phyloP scores from a whole-genome alignment of 371 early-diverging fungal species.

The Neoconidiobolus thromboides region DNA sequence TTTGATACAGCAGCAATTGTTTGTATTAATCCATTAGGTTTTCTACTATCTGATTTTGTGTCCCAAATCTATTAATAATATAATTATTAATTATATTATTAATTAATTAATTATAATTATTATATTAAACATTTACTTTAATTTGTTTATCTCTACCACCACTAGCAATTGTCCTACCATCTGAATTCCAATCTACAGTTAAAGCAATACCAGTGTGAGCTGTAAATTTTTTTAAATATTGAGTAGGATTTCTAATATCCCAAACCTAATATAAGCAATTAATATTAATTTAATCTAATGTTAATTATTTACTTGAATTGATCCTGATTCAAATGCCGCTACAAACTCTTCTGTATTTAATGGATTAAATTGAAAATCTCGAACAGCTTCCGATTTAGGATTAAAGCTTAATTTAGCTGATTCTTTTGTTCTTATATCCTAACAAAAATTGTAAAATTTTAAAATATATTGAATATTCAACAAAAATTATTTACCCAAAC shows the following conservation, averaged over 20 bases:
- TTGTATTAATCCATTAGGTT: constrained; percentile 39
- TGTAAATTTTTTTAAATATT: constrained; percentile 44
- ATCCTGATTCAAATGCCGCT: constrained; percentile 76
- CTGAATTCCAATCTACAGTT: constrained; percentile 65
- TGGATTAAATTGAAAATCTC: constrained; percentile 73
- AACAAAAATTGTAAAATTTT: background rate
- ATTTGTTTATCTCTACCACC: constrained; percentile 71
- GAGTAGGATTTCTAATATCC: constrained; percentile 50
- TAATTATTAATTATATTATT: background rate
- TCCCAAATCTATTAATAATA: constrained; percentile 45
- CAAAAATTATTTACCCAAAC: constrained; percentile 37
- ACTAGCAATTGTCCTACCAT: constrained; percentile 52
- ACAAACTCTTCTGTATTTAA: constrained; percentile 38
- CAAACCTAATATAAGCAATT: constrained; percentile 29
- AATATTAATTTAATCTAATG: background rate
- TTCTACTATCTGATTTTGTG: constrained; percentile 39
- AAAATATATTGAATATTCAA: constrained; percentile 14
- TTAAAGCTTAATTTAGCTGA: constrained; percentile 36
- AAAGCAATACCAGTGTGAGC: constrained; percentile 63
- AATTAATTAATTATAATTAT: background rate
- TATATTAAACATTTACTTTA: constrained; percentile 23
- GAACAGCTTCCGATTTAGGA: constrained; percentile 60
- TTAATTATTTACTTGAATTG: constrained; percentile 23
- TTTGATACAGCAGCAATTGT: constrained; percentile 54
- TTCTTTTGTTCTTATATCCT: constrained; percentile 51